Evolutionary conservation across 768 basidiomycete species (phyloP), one percentile per base, ranked within the genome.

Genomic region (Rubroboletus satanas): DNA sequence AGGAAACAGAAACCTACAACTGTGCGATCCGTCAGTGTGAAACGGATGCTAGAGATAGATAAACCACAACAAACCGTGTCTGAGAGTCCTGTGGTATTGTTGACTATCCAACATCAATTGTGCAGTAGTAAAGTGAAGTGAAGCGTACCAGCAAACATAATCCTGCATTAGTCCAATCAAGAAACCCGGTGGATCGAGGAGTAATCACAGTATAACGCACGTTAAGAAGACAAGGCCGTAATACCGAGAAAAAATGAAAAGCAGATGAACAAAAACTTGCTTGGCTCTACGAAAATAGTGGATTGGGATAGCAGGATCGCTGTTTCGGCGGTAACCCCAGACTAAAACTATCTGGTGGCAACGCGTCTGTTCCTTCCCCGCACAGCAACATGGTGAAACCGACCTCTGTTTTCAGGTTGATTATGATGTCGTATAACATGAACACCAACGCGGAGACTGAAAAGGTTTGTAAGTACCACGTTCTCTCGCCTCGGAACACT

Each of bases 211-310:
- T 8, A 28, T 10, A 42, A 54, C 57, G 29, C 14, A 66, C 62
- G 48, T 50, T 33, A 65, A 54, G 49, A 53, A 66, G 28, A 67
- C n/a, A 31, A 65, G 37, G 12, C 66, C 65, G 18, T 66, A 66
- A 45, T 67, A 66, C 21, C 66, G 62, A 21, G 63, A 49, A 33
- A 66, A 62, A 28, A 67, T 39, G 45, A 65, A 66, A 28, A 66
- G 51, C 2, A 51, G 15, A 32, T 32, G 51, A n/a, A 67, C 11
- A 31, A 67, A 14, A 15, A 51, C 12, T 21, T n/a, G 57, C 21
- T 51, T 59, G n/a, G 31, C 14, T 33, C 35, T 55, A 14, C 29
- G 44, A 31, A 39, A n/a, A 21, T 12, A 7, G 7, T 2, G 15
- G 23, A 5, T 39, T 15, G 49, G 32, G n/a, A 21, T 10, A 29